Conservation (phyloP, 371 early-diverging fungal species). For the Mucor circinelloides region DNA sequence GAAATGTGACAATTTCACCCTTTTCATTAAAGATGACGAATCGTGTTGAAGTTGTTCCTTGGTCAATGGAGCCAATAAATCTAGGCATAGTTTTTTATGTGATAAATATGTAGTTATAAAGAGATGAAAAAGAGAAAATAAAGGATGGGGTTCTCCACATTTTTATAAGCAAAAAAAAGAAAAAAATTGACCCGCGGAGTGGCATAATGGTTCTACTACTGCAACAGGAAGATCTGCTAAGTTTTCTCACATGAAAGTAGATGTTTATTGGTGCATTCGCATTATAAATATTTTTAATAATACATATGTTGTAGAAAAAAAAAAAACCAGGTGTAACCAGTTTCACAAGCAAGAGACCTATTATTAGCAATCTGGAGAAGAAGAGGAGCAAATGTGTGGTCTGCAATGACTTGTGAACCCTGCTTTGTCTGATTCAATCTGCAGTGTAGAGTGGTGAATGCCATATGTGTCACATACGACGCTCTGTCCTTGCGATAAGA, state of each 20-base stretch:
- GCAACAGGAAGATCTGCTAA: neutral
- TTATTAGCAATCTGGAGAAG: neutral
- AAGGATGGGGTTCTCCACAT: neutral
- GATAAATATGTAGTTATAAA: neutral
- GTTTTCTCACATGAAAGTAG: conserved; percentile 4
- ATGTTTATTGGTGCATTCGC: conserved; percentile 4
- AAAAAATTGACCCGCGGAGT: neutral
- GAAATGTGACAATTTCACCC: conserved; percentile 71
- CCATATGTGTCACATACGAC: conserved; percentile 60
- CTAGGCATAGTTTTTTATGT: conserved; percentile 7
- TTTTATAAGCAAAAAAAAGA: neutral
- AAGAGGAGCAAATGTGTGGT: conserved; percentile 39
- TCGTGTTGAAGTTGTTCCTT: conserved; percentile 91
- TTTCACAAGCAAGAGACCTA: neutral
- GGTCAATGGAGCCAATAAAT: conserved; percentile 89
- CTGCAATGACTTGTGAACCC: conserved; percentile 48
- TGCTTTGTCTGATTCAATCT: conserved; percentile 58
- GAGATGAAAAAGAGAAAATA: neutral
- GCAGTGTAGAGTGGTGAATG: conserved; percentile 71
- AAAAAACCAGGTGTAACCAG: neutral
- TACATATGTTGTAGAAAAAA: neutral
- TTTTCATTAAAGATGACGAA: conserved; percentile 86
- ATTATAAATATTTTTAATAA: neutral
- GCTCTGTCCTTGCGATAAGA: conserved; percentile 58
- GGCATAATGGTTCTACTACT: neutral